Base-by-base conservation (phyloP, 2,329 filamentous ascomycete species). In the Nothopassalora personata region DNA sequence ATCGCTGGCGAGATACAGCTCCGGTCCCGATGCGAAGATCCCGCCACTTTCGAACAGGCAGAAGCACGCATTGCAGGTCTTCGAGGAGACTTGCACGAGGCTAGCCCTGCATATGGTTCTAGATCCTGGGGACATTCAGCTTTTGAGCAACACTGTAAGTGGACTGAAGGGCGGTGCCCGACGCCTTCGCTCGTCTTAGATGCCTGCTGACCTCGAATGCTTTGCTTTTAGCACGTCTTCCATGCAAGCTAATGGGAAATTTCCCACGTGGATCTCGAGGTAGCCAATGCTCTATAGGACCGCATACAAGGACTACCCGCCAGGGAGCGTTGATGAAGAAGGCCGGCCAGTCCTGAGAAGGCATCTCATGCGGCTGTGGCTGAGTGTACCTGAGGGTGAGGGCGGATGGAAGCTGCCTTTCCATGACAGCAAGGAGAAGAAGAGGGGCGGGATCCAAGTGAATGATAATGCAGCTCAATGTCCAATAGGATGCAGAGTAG, bases 111-210 rank as follows among this genome's bases (percentile, higher is more conserved):
- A 95, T 75, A 95, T 95, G 90, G 77, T 94, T 45, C 81, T 95
- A 9, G 89, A 93, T 66, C 83, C 93, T 13, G 90, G 91, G 53
- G 91, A 96, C 69, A 92, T 96, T 64, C 91, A 96, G 75, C 92
- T 95, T 73, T 70, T 95, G 56, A 85, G 85, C 65, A 94, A 95
- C 71, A 82, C 83, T 8, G 36, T 39, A 39, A 39, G 36, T 39
- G 33, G 23, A 34, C 31, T 34, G 31, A 34, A 34, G 31, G 31
- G 31, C 5, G 23, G 23, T 23, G 23, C 23, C 33, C 5, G 15
- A 39, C 11, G 36, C 10, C 11, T 2, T 39, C 10, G 36, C 15
- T 13, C 15, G 36, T 39, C 36, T 39, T 5, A 13, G 36, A 39
- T n/a, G 5, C 15, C 10, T n/a, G 36, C 23, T 23, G 23, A 23